phyloP scores from a whole-genome alignment of 768 basidiomycete genomes.

The Pleurotus giganteus region DNA sequence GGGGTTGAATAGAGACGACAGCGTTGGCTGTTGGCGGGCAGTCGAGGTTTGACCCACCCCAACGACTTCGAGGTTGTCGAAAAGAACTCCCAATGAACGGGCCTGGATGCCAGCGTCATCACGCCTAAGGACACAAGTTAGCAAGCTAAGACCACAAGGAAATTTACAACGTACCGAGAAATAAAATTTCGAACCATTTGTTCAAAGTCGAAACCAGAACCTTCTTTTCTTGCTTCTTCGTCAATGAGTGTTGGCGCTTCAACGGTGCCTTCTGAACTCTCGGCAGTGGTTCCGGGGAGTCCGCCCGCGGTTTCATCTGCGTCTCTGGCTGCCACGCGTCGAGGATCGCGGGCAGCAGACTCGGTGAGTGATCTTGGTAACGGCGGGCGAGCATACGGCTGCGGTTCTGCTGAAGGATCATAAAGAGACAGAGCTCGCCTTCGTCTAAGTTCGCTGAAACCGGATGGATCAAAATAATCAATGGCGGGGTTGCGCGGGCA shows the following conservation, averaged over 20 bases:
- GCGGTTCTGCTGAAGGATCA: not conserved
- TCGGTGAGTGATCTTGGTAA: not conserved
- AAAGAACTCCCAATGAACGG: slow-evolving; percentile 59
- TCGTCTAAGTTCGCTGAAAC: not conserved
- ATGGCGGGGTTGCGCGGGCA: slow-evolving; percentile 3
- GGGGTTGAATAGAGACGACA: slow-evolving; percentile 60
- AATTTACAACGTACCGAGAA: not conserved
- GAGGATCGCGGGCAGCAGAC: not conserved
- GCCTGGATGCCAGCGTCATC: slow-evolving; percentile 45
- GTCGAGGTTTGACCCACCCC: slow-evolving; percentile 47
- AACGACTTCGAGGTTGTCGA: slow-evolving; percentile 55
- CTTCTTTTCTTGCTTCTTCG: not conserved
- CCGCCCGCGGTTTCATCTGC: not conserved
- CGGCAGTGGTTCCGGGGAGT: not conserved
- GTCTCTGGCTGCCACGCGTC: not conserved
- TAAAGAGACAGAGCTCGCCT: not conserved
- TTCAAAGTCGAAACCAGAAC: slow-evolving; percentile 1
- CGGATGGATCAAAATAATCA: slow-evolving; percentile 6
- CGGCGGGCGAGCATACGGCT: not conserved
- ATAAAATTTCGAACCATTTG: not conserved
- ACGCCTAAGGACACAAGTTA: slow-evolving; percentile 29
- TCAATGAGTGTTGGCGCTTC: not conserved
- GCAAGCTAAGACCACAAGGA: not conserved
- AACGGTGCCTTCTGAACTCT: not conserved
- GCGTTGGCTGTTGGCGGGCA: slow-evolving; percentile 52